phyloP scores from a whole-genome alignment of 805 yeast species.

The Phaffomyces opuntiae region DNA sequence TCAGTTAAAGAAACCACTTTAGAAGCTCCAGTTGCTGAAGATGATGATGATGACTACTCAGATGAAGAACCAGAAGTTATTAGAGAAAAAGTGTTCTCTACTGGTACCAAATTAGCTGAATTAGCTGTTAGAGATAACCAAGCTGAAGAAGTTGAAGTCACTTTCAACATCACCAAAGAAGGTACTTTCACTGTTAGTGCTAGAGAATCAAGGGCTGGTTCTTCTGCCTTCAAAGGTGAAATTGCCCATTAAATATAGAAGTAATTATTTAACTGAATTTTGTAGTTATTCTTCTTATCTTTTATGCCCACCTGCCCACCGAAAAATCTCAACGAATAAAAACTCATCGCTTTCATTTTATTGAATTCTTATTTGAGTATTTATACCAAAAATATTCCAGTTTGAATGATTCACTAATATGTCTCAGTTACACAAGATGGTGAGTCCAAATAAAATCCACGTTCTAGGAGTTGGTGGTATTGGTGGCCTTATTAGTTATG shows the following conservation, averaged over 20 bases:
- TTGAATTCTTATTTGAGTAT: too few species aligned
- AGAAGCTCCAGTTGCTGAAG: conserved; percentile 52
- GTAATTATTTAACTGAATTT: background rate
- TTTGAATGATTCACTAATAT: background rate
- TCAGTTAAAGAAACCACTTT: conserved; percentile 74
- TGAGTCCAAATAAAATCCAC: conserved; percentile 7
- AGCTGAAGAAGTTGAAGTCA: conserved; percentile 59
- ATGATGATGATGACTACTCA: conserved; percentile 44
- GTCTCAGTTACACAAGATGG: background rate
- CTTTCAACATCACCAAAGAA: conserved; percentile 49
- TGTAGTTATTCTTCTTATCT: background rate
- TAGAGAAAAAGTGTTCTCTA: conserved; percentile 65
- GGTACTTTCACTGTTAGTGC: conserved; percentile 54
- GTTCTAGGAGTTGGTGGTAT: conserved; percentile 24
- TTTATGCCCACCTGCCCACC: background rate
- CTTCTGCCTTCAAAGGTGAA: conserved; percentile 52
- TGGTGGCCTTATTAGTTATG: conserved; percentile 22
- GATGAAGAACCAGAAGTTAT: conserved; percentile 91
- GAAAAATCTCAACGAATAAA: too few species aligned
- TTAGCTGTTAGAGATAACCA: conserved; percentile 66
- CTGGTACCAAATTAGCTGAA: conserved; percentile 72
- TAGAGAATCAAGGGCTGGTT: conserved; percentile 56
- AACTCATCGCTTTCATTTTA: too few species aligned
- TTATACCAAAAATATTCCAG: too few species aligned
- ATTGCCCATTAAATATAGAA: conserved; percentile 5